Base-by-base conservation (phyloP, 306 rosid genomes). In the Cajanus cajan region DNA sequence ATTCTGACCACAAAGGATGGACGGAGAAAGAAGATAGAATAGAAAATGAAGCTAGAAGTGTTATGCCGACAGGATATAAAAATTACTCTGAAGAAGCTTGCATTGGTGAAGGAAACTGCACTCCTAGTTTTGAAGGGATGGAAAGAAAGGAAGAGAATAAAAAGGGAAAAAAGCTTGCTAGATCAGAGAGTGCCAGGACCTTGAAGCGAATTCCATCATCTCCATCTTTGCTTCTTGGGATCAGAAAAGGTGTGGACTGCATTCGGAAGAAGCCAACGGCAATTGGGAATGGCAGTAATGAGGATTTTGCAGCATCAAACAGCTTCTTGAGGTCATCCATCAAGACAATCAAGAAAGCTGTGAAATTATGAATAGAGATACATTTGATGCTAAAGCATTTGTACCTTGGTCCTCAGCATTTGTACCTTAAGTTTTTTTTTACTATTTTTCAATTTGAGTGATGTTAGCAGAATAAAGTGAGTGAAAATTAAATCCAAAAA, bases 131-230 rank as follows among this genome's bases (percentile, higher is more conserved):
- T 62, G 94, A 82, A 71, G 89, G 54, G 78, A 71, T 79, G 82
- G 91, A 79, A 71, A 79, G 83, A 82, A 88, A 79, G 78, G 84
- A 81, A 55, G 78, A 68, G 41, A 86, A 82, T 51, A 80, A 87
- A 44, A 88, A 88, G 83, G 94, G 66, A 71, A 88, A 86, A 80
- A 78, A 54, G 72, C 88, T 87, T 34, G 71, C 45, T 14, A 91
- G 99, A 83, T 90, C 93, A 34, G 97, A 94, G 85, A 96, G 97
- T 86, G 89, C 88, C 21, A 89, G 86, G 81, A 51, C 68, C 62
- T 85, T 96, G 67, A 89, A 90, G 82, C 57, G 98, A 84, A 85
- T 90, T 65, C 98, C 99, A 58, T 93, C 98, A 50, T 90, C 99
- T 74, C 99, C 98, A n/a, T 86, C 96, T 25, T 81, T 93, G 84